A percentile compares a stretch with the other conserved stretches of the same genome.
Evolutionary conservation across 176 grass and related monocot genomes (phyloP).

Genomic region (Phyllostachys edulis): DNA sequence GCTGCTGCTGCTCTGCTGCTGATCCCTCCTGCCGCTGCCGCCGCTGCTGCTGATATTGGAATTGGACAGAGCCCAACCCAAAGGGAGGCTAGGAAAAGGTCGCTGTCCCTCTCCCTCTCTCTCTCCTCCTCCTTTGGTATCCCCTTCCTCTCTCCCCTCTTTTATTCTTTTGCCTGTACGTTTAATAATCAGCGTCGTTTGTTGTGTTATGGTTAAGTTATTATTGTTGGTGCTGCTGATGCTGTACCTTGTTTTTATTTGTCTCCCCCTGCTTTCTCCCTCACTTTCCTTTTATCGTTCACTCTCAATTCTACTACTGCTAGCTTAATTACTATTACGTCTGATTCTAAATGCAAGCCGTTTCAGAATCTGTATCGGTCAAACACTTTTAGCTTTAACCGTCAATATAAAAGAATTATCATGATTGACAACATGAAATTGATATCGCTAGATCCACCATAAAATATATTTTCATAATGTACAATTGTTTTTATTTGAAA

Average conservation of each 20-base stretch:
- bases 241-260: slow-evolving; percentile 57
- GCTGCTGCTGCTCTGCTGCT: slow-evolving; percentile 27
- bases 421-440: too few species aligned
- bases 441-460: too few species aligned
- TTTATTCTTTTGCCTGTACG: slow-evolving; percentile 38
- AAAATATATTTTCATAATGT: too few species aligned
- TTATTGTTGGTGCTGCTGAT: slow-evolving; percentile 50
- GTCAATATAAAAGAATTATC: too few species aligned
- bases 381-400: too few species aligned
- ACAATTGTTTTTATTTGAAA: too few species aligned
- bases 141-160: background rate
- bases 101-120: slow-evolving; percentile 51
- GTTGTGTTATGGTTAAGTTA: slow-evolving; percentile 60
- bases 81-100: slow-evolving; percentile 54
- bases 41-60: slow-evolving; percentile 50
- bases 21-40: slow-evolving; percentile 30
- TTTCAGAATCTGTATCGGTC: too few species aligned
- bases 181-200: slow-evolving; percentile 47
- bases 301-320: background rate
- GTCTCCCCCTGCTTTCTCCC: slow-evolving; percentile 21
- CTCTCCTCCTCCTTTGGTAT: slow-evolving; percentile 49
- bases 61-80: slow-evolving; percentile 50
- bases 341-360: too few species aligned
- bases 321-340: background rate
- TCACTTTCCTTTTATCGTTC: background rate